Base-by-base conservation (phyloP, 2,329 filamentous ascomycete species). In the Camptophora hylomeconis region DNA sequence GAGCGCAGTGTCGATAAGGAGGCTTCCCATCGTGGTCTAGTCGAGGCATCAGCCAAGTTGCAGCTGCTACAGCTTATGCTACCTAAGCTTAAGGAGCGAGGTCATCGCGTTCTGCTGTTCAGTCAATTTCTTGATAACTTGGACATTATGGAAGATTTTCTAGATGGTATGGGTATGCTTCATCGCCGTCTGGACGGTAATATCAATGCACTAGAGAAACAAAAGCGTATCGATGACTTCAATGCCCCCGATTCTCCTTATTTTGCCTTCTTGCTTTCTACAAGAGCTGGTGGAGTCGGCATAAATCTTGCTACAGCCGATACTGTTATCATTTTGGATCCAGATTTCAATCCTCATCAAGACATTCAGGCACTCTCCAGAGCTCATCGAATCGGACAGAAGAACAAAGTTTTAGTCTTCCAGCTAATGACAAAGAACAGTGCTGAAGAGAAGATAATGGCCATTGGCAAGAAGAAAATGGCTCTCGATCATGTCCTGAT, bases 261-360 rank as follows among this genome's bases (percentile, higher is more conserved):
- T 0, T 98, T 95, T 51, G 84, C 80, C 0, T 95, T 98, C 54
- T 57, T 98, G 11, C 65, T 98, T 0, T 95, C 87, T 0, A 98
- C 92, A 3, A 76, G 89, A 39, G 86, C 92, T 11, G 89, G 89
- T 30, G 89, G 92, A 46, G 87, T 98, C 0, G 92, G 89, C 10
- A 98, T 98, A 61, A 98, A 98, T 49, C 66, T 98, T 31, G 89
- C 89, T 0, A 93, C 86, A 5, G 89, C 89, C 3, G 89, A 98
- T 48, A 98, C 89, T 0, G 92, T 98, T 37, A 94, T 98, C 40
- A 94, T 98, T 41, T 73, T 95, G 41, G 86, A 98, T 45, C 83
- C 83, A 0, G 89, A 98, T 49, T 95, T 92, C 62, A 98, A 98
- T 38, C 89, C 89, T 1, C 89, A 98, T 48, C 89, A 98, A 54